Conservation (phyloP, 1,284 basidiomycete species). For the Malassezia caprae region DNA sequence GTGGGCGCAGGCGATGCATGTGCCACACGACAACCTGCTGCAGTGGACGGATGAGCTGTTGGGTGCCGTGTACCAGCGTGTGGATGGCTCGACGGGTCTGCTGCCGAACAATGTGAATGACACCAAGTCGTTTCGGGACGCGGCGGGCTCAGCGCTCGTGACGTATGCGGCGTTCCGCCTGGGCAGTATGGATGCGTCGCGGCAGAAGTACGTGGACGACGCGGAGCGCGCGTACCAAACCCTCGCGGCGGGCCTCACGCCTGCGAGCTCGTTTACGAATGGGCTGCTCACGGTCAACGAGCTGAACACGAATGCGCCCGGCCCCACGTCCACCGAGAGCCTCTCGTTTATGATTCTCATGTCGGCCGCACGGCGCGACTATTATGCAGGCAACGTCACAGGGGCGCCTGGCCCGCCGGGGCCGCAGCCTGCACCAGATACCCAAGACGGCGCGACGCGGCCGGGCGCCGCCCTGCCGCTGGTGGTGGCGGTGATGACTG, state of each 20-base stretch:
- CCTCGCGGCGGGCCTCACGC: constrained; percentile 22
- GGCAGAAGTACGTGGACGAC: constrained; percentile 16
- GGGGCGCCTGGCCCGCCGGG: constrained; percentile 1
- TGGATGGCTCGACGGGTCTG: constrained; percentile 48
- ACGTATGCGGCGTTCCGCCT: constrained; percentile 36
- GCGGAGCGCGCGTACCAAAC: constrained; percentile 33
- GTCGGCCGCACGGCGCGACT: constrained; percentile 36
- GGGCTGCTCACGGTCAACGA: constrained; percentile 31
- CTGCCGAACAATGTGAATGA: constrained; percentile 42
- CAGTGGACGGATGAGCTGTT: constrained; percentile 66
- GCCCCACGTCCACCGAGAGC: constrained; percentile 30
- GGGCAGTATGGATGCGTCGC: constrained; percentile 26
- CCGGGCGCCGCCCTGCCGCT: not conserved
- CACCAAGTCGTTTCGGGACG: constrained; percentile 26
- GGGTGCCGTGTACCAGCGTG: constrained; percentile 57
- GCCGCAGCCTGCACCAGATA: not conserved
- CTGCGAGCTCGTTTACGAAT: constrained; percentile 24
- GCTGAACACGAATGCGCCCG: constrained; percentile 25
- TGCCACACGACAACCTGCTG: constrained; percentile 57
- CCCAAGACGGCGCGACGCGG: not conserved
- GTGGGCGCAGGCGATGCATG: constrained; percentile 53
- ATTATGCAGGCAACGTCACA: constrained; percentile 15
- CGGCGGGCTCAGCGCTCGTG: constrained; percentile 35
- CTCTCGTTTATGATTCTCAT: constrained; percentile 39
- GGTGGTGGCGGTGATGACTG: not conserved